A percentile compares a stretch with the other conserved stretches of the same genome.
Evolutionary conservation across 768 basidiomycete genomes (phyloP).

Genomic region (Tremella fuciformis): DNA sequence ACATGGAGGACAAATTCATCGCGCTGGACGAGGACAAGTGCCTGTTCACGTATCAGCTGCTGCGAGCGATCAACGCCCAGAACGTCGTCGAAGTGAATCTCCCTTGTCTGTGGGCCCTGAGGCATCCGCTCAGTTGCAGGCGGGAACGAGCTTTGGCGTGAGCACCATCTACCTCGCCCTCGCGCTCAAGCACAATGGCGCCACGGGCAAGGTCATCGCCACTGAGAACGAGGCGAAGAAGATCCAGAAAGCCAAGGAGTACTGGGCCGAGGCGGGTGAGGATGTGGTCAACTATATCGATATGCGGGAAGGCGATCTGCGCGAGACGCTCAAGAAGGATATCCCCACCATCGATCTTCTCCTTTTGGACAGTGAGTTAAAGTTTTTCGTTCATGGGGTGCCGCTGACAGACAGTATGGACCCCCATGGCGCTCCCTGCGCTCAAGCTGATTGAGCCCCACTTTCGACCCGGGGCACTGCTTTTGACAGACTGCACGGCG

Average conservation of each 20-base stretch:
- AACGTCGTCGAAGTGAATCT: slow-evolving; percentile 33
- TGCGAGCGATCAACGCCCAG: slow-evolving; percentile 21
- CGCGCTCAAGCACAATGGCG: slow-evolving; percentile 20
- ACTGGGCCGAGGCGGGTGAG: slow-evolving; percentile 22
- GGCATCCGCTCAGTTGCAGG: slow-evolving; percentile 9
- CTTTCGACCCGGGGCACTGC: slow-evolving; percentile 20
- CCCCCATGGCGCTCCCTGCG: slow-evolving; percentile 28
- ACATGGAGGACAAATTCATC: slow-evolving; percentile 30
- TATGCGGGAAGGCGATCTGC: slow-evolving; percentile 28
- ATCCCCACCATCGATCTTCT: slow-evolving; percentile 22
- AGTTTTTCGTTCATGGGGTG: background rate
- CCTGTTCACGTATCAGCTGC: slow-evolving; percentile 23
- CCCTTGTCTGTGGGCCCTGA: background rate
- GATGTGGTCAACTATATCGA: slow-evolving; percentile 11
- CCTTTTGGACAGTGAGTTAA: slow-evolving; percentile 29
- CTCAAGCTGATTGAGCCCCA: slow-evolving; percentile 23
- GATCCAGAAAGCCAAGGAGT: slow-evolving; percentile 14
- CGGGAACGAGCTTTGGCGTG: slow-evolving; percentile 35
- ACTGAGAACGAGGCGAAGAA: slow-evolving; percentile 33
- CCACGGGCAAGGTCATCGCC: slow-evolving; percentile 21
- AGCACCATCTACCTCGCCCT: slow-evolving; percentile 33
- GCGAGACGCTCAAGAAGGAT: slow-evolving; percentile 20
- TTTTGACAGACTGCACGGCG: slow-evolving; percentile 27
- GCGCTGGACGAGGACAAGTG: slow-evolving; percentile 36
- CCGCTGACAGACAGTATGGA: slow-evolving; percentile 21